Conservation (phyloP, 164 flowering plant species). For the Vitis amurensis region DNA sequence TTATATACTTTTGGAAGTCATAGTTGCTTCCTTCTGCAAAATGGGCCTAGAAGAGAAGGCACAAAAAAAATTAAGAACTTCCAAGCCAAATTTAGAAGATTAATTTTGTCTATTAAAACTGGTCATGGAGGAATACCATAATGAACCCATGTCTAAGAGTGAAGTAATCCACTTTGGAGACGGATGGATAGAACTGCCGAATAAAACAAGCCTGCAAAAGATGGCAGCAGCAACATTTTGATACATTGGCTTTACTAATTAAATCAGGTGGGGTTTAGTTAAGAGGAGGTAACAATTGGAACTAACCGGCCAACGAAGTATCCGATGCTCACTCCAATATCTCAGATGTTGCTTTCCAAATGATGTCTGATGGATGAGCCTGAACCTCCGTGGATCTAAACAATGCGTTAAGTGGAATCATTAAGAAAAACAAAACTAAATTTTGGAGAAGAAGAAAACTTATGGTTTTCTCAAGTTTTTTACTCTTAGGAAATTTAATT, state of each 20-base stretch:
- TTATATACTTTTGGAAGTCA: slow-evolving; percentile 61
- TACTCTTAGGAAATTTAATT: too few species aligned
- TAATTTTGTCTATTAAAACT: not conserved
- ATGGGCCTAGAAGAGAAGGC: slow-evolving; percentile 39
- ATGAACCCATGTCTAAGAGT: slow-evolving; percentile 80
- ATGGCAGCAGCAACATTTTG: not conserved
- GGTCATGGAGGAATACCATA: slow-evolving; percentile 31
- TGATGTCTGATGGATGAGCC: slow-evolving; percentile 56
- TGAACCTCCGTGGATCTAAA: slow-evolving; percentile 67
- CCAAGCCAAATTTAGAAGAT: not conserved
- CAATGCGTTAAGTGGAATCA: not conserved
- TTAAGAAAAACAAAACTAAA: not conserved
- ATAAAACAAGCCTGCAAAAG: slow-evolving; percentile 49
- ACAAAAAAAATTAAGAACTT: not conserved
- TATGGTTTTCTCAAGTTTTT: too few species aligned
- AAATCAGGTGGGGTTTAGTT: too few species aligned
- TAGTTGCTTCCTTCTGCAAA: slow-evolving; percentile 37
- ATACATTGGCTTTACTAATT: not conserved
- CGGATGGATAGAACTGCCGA: slow-evolving; percentile 51
- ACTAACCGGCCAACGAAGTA: slow-evolving; percentile 60
- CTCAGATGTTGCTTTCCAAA: slow-evolving; percentile 61
- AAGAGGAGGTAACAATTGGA: too few species aligned
- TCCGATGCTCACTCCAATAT: slow-evolving; percentile 48
- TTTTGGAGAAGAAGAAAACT: too few species aligned
- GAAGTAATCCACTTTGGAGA: slow-evolving; percentile 58